These are phyloP conservation scores for Blechomonas ayalai DNA, from an alignment of 208 protist genomes.

Conservation along the genomic window DNA sequence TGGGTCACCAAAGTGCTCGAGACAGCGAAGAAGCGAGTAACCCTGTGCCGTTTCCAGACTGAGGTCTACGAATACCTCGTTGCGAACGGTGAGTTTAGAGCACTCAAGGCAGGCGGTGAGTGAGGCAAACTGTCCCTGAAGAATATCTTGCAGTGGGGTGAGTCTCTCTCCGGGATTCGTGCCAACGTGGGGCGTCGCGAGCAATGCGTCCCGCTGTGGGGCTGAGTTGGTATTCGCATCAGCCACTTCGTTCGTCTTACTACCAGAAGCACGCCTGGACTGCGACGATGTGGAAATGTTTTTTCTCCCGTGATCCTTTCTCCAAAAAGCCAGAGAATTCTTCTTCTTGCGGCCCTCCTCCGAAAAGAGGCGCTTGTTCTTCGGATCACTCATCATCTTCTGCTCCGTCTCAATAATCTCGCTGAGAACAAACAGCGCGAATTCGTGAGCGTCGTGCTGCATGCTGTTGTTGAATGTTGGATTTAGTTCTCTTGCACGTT, in stretches of 20 bases:
- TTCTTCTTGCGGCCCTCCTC: conserved; percentile 36
- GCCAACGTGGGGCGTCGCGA: neutral
- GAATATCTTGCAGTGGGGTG: conserved; percentile 61
- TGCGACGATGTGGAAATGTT: neutral
- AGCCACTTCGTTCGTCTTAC: conserved; percentile 10
- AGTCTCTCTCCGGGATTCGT: conserved; percentile 7
- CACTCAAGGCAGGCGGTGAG: conserved; percentile 75
- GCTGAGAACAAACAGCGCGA: conserved; percentile 83
- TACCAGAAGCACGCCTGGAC: neutral
- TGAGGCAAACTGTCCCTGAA: conserved; percentile 69
- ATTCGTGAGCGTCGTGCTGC: conserved; percentile 91
- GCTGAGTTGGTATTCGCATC: conserved; percentile 4
- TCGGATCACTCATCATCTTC: conserved; percentile 57
- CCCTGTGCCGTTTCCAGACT: conserved; percentile 73
- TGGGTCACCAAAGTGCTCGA: conserved; percentile 61
- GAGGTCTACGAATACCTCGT: conserved; percentile 83
- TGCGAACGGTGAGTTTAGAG: conserved; percentile 34
- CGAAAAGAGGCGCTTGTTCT: conserved; percentile 46
- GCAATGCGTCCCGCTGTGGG: conserved; percentile 1
- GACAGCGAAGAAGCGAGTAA: conserved; percentile 67
- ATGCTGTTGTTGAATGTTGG: conserved; percentile 59
- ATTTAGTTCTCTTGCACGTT: conserved; percentile 40
- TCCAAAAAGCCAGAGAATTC: conserved; percentile 14
- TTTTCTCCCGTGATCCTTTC: neutral
- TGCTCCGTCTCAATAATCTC: conserved; percentile 76